phyloP scores from a whole-genome alignment of 129 eudicot genomes.

The Ambrosia artemisiifolia region DNA sequence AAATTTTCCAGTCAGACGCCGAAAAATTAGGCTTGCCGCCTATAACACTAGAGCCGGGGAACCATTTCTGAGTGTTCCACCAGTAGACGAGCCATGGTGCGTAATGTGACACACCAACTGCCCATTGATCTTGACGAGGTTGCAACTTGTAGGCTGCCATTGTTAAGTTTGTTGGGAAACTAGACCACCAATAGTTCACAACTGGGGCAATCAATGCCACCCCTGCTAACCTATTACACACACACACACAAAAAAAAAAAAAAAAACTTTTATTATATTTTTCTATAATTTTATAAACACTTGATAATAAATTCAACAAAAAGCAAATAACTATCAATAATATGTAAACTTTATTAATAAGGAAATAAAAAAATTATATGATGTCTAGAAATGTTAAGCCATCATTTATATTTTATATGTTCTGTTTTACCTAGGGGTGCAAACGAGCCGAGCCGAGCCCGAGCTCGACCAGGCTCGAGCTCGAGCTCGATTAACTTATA shows the following conservation, averaged over 20 bases:
- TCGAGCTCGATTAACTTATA: too few species aligned
- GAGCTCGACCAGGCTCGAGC: too few species aligned
- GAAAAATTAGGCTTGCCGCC: conserved; percentile 47
- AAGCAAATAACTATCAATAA: not conserved
- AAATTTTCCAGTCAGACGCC: conserved; percentile 45
- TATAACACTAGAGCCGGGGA: conserved; percentile 60
- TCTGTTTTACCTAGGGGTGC: too few species aligned
- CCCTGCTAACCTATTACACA: conserved; percentile 53
- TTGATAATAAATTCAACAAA: not conserved
- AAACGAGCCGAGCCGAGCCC: too few species aligned
- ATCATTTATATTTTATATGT: too few species aligned
- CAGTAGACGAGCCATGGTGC: conserved; percentile 69
- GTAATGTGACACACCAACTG: conserved; percentile 59
- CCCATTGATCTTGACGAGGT: conserved; percentile 59
- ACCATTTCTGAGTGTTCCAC: conserved; percentile 85
- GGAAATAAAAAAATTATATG: too few species aligned
- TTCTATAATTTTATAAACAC: not conserved
- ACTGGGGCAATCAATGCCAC: conserved; percentile 71
- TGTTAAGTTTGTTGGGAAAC: conserved; percentile 54
- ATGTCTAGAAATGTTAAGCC: too few species aligned
- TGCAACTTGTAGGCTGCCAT: conserved; percentile 54
- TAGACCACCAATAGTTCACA: conserved; percentile 82
- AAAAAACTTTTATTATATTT: not conserved
- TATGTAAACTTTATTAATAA: not conserved
- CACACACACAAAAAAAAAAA: not conserved